These are phyloP conservation scores for Kalmusia sp. DNA, from an alignment of 2,329 filamentous ascomycete species.

Conservation along the genomic window DNA sequence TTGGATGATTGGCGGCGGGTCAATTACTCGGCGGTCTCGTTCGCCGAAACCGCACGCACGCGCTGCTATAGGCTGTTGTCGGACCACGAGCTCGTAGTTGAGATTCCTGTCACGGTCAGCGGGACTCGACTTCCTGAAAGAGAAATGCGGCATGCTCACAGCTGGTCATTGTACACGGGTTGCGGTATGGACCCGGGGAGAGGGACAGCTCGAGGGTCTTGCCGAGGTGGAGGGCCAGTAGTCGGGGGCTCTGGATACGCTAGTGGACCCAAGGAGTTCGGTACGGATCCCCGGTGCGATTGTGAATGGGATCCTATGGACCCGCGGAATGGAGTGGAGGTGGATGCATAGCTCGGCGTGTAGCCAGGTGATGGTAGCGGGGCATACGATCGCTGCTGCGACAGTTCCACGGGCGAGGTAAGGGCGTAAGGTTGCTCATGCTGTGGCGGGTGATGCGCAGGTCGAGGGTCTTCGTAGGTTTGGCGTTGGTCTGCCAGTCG, in stretches of 20 bases:
- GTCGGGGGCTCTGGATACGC: slow-evolving; percentile 41
- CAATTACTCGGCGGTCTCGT: slow-evolving; percentile 80
- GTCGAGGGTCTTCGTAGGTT: slow-evolving; percentile 41
- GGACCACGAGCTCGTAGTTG: slow-evolving; percentile 64
- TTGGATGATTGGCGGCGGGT: slow-evolving; percentile 83
- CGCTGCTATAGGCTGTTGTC: slow-evolving; percentile 80
- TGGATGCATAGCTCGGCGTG: slow-evolving; percentile 48
- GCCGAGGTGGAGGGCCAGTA: slow-evolving; percentile 37
- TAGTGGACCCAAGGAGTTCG: slow-evolving; percentile 38
- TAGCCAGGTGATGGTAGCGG: slow-evolving; percentile 48
- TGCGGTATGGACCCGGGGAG: slow-evolving; percentile 47
- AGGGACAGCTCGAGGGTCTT: slow-evolving; percentile 37
- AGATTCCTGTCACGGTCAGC: slow-evolving; percentile 41
- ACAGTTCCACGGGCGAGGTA: slow-evolving; percentile 44
- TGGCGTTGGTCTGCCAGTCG: slow-evolving; percentile 41
- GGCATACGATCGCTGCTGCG: slow-evolving; percentile 42
- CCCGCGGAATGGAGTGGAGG: slow-evolving; percentile 45
- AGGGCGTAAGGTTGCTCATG: slow-evolving; percentile 45
- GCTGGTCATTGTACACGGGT: slow-evolving; percentile 47
- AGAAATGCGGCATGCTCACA: slow-evolving; percentile 39
- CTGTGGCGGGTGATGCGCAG: slow-evolving; percentile 33
- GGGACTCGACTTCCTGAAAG: slow-evolving; percentile 23
- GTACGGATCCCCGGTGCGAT: slow-evolving; percentile 44
- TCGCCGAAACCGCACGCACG: slow-evolving; percentile 85
- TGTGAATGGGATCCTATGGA: slow-evolving; percentile 47